Base-by-base conservation (phyloP, 345 rosid species). In the Hypericum androsaemum region DNA sequence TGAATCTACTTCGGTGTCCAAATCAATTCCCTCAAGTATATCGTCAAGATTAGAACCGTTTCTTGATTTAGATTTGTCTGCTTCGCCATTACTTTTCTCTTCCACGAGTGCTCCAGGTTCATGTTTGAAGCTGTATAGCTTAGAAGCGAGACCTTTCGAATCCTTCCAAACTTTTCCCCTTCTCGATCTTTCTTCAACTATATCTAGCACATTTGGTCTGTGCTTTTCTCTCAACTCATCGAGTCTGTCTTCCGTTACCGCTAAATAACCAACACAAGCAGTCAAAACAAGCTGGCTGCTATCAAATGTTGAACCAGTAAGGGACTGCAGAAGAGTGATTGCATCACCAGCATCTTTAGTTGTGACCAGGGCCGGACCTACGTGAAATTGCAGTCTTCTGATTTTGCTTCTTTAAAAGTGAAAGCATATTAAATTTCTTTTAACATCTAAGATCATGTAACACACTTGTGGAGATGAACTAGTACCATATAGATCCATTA, bases 271-370 rank as follows among this genome's bases (percentile, higher is more conserved):
- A 85, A 92, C 83, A 61, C 94, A 81, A 52, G 98, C 94, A 44
- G 88, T 85, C 52, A 85, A 65, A 69, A 92, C 81, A 63, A 92
- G 94, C 71, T 92, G 96, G 65, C 98, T 92, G 71, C 95, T 81
- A 69, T 92, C 98, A 70, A 92, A 92, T 64, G 96, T 88, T 61
- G 98, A 92, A 53, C 95, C 83, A 45, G 83, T 62, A 63, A 92
- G 96, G 44, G 95, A 76, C 63, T 92, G 95, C 58, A 92, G 63
- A 64, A 81, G 68, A 58, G 86, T 92, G 37, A 88, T 78, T 37
- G 89, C 96, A 77, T 92, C 96, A 55, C 95, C 95, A 50, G 96
- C 94, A 67, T 92, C 98, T 69, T 78, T 70, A 47, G 95, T 74
- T 10, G 95, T 83, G 56, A 80, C 75, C 50, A 92, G 61, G n/a